Evolutionary conservation across 1,139 yeast genomes (phyloP), one percentile per base, ranked within the genome.

Genomic region (Tardiomyces depauwii): DNA sequence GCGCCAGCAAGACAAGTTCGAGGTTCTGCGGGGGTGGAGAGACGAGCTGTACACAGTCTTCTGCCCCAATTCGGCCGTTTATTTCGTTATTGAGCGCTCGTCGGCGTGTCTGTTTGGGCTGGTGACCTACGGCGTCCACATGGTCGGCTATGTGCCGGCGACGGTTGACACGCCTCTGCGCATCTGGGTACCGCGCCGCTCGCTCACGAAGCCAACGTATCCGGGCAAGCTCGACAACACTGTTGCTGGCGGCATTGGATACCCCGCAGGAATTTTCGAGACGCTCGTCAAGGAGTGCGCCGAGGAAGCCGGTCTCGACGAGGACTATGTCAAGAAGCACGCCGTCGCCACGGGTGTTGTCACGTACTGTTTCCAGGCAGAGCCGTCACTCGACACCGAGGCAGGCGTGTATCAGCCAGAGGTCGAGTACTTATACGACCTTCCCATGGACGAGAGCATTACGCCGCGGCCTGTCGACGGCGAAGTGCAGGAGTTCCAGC

Each of bases 221-320:
- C 97, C 98, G 0, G 83, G 86, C 0, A 82, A 78, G 85, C 72
- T 88, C 41, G 98, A 91, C 62, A 91, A 89, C 60, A 86, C 94
- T 1, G 86, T 91, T 5, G 98, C 96, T 0, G 98, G 98, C 1
- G 98, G 98, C 0, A 61, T 91, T 18, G 96, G 95, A 0, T 73
- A 81, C 59, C 96, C 95, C 0, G 70, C 77, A 54, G 88, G 91
- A 0, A 66, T 82, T 2, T 68, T 71, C 59, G 95, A 86, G 44
- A 89, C 97, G 0, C 78, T 81, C 2, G 55, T 85, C 18, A 91
- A 91, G 60, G 98, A 91, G 60, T 80, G 95, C 55, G 72, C 70
- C 51, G 98, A 91, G 58, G 98, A 91, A 59, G 98, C 96, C 0
- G 95, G 95, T 0, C 64, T 91, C n/a, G 53, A 60, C 0, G 70